These are phyloP conservation scores for Trichoderma orchidacearum DNA, from an alignment of 495 filamentous ascomycete genomes.

Conservation along the genomic window DNA sequence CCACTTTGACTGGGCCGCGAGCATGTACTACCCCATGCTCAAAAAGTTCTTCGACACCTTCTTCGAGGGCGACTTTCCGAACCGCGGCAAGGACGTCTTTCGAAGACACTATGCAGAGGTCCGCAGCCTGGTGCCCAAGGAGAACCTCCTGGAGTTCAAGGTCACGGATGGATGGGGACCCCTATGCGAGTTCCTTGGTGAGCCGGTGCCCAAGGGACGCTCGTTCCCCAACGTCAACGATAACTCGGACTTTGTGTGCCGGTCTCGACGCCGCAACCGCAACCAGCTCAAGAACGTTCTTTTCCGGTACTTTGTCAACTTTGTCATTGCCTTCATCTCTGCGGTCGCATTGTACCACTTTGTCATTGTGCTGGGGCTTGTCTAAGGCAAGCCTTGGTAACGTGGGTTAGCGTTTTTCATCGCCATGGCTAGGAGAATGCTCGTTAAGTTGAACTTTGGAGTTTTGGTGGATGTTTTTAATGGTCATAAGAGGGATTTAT, in stretches of 20 bases:
- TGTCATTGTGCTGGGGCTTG: background rate
- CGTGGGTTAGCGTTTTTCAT: too few relatives aligned
- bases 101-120: constrained; percentile 15
- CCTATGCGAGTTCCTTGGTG: constrained; percentile 52
- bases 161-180: constrained; percentile 55
- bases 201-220: constrained; percentile 36
- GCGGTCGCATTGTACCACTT: background rate
- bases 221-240: constrained; percentile 33
- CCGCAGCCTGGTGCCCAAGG: constrained; percentile 7
- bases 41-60: constrained; percentile 10
- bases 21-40: constrained; percentile 11
- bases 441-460: too few relatives aligned
- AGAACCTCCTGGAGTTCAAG: constrained; percentile 44
- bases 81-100: constrained; percentile 16
- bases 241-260: constrained; percentile 39
- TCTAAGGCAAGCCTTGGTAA: background rate
- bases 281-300: constrained; percentile 48
- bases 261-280: constrained; percentile 44
- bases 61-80: constrained; percentile 16
- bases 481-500: too few relatives aligned
- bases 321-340: background rate
- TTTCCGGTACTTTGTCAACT: constrained; percentile 1
- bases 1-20: constrained; percentile 13
- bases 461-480: too few relatives aligned
- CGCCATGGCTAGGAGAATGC: too few relatives aligned